Evolutionary conservation across 1,284 basidiomycete genomes (phyloP).

Genomic region (Hemileia vastatrix): DNA sequence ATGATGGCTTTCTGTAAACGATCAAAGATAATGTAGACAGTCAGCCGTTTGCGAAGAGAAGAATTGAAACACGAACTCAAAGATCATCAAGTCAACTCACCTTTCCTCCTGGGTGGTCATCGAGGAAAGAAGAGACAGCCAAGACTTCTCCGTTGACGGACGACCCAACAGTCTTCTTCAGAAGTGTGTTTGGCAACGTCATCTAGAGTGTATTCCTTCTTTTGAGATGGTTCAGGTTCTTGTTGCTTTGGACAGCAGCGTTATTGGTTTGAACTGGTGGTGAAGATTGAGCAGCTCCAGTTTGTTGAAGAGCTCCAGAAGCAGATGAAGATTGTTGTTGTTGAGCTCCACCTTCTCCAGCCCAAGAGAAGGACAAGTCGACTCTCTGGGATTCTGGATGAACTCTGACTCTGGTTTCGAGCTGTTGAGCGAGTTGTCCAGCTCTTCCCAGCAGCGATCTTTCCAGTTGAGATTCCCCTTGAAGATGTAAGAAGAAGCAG

Average conservation of each 20-base stretch:
- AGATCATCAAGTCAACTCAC: slow-evolving; percentile 10
- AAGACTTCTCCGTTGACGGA: slow-evolving; percentile 75
- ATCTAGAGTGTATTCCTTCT: slow-evolving; percentile 54
- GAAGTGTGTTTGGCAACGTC: slow-evolving; percentile 82
- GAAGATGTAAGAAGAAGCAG: slow-evolving; percentile 56
- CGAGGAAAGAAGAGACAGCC: slow-evolving; percentile 71
- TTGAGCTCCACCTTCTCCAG: slow-evolving; percentile 35
- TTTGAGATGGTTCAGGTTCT: slow-evolving; percentile 47
- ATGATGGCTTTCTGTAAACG: slow-evolving; percentile 66
- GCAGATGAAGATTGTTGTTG: slow-evolving; percentile 30
- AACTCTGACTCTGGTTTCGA: slow-evolving; percentile 52
- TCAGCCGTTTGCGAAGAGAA: slow-evolving; percentile 47
- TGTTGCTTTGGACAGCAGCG: slow-evolving; percentile 32
- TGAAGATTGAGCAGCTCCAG: slow-evolving; percentile 38
- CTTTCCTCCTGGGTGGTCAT: slow-evolving; percentile 48
- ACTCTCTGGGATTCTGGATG: slow-evolving; percentile 51
- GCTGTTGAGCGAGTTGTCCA: slow-evolving; percentile 58
- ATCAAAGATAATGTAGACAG: slow-evolving; percentile 36
- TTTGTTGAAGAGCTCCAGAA: slow-evolving; percentile 27
- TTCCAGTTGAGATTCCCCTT: slow-evolving; percentile 46
- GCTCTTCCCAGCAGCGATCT: too few species aligned
- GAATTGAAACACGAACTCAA: not conserved
- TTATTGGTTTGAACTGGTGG: slow-evolving; percentile 32
- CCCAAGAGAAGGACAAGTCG: slow-evolving; percentile 53
- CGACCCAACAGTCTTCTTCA: slow-evolving; percentile 82